Conservation (phyloP, 2,329 filamentous ascomycete genomes). For the Xylaria sp. region DNA sequence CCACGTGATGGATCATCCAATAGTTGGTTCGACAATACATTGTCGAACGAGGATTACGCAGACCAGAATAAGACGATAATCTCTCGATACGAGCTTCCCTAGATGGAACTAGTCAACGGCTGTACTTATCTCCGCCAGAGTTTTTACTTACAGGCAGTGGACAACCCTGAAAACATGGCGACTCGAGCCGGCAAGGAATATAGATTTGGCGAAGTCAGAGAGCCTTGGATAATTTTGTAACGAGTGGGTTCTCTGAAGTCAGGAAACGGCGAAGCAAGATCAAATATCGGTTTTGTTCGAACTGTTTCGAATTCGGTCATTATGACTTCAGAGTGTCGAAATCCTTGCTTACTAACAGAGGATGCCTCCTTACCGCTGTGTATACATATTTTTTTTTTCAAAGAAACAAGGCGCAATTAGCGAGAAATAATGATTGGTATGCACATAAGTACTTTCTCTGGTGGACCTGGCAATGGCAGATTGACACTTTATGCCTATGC, state of each 20-base stretch:
- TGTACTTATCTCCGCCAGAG: not conserved
- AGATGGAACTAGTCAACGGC: not conserved
- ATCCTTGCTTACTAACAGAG: not conserved
- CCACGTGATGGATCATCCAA: constrained; percentile 14
- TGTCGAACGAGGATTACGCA: constrained; percentile 12
- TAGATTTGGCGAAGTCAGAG: no score
- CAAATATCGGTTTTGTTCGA: not conserved
- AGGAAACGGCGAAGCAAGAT: not conserved
- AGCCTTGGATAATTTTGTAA: not conserved
- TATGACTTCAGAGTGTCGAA: not conserved
- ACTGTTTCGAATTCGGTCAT: not conserved
- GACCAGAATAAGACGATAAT: not conserved
- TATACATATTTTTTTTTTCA: not conserved
- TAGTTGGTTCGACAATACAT: constrained; percentile 1
- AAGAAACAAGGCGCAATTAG: not conserved
- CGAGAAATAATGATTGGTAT: not conserved
- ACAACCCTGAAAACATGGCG: not conserved
- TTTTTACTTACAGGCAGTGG: not conserved
- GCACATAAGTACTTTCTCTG: not conserved
- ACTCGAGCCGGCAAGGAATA: not conserved
- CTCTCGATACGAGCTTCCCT: not conserved
- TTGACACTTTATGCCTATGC: constrained; percentile 8
- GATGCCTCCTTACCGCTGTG: not conserved
- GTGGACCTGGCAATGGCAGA: not conserved
- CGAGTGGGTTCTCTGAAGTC: not conserved